Base-by-base conservation (phyloP, 768 basidiomycete species). In the Russula compacta region DNA sequence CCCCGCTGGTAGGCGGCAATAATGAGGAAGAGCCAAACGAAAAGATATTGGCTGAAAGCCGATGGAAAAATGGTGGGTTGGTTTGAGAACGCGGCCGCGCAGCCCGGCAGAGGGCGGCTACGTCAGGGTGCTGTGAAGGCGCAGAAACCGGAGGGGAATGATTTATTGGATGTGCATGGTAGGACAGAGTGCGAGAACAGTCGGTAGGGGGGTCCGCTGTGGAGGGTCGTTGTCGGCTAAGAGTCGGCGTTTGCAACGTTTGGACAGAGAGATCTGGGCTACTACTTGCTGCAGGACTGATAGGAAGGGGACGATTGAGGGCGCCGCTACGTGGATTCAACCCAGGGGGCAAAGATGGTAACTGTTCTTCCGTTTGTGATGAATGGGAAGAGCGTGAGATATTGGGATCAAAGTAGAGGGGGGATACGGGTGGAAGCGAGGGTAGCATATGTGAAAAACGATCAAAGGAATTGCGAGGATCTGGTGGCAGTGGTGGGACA, bases 51-150 rank as follows among this genome's bases (percentile, higher is more conserved):
- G 87, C 72, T 9, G 87, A 89, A 64, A 89, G 72, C 46, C 88
- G 83, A 69, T 84, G 85, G 42, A 89, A 70, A 54, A 88, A 73
- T 19, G 86, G 84, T 4, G 88, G 85, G 63, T 85, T 88, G 21
- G 87, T 86, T 38, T 81, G 73, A 42, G 79, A 74, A 47, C 79
- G 77, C 51, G 75, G 75, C 46, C 77, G 74, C 50, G 75, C 19
- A 73, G 74, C n/a, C 78, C 76, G 21, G 71, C 71, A 59, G 73
- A 68, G 59, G 0, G 56, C 52, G 33, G 70, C 44, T 32, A 33
- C 17, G 24, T 62, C 56, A 6, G 7, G 68, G 49, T 59, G 64
- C 55, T 70, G 67, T 21, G 60, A 33, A 61, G 65, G 54, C n/a
- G 61, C 57, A 59, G 65, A 63, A 60, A 36, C 51, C 48, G 42